Evolutionary conservation across 1,284 basidiomycete species (phyloP).

Genomic region (Cutaneotrichosporon cutaneum): DNA sequence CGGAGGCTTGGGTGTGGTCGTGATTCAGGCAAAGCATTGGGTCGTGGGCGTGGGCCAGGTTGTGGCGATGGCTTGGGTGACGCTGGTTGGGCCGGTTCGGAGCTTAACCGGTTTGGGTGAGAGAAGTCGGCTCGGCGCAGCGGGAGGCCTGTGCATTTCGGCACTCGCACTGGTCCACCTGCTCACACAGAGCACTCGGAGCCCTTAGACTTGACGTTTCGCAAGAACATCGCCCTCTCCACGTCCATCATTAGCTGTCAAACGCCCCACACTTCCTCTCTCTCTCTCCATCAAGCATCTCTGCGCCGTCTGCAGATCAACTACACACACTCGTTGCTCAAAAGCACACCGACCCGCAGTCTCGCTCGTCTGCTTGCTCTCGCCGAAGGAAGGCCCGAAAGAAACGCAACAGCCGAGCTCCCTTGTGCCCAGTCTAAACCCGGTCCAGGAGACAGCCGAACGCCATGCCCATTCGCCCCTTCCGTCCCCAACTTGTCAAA

Average conservation of each 20-base stretch:
- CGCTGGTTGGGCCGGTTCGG: background rate
- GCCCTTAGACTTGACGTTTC: background rate
- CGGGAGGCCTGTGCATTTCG: background rate
- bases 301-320: background rate
- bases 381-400: background rate
- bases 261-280: background rate
- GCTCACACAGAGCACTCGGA: background rate
- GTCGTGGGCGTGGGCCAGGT: too few species aligned
- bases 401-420: background rate
- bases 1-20: background rate
- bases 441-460: constrained; percentile 13
- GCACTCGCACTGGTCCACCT: background rate
- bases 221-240: background rate
- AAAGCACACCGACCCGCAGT: background rate
- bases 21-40: background rate
- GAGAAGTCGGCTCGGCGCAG: background rate
- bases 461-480: constrained; percentile 10
- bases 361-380: background rate
- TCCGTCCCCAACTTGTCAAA: constrained; percentile 14
- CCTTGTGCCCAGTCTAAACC: constrained; percentile 1
- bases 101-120: constrained; percentile 3
- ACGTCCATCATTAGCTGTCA: background rate
- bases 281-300: background rate
- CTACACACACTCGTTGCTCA: background rate
- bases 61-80: background rate